Base-by-base conservation (phyloP, 306 rosid genomes). In the Dryas alaskensis region DNA sequence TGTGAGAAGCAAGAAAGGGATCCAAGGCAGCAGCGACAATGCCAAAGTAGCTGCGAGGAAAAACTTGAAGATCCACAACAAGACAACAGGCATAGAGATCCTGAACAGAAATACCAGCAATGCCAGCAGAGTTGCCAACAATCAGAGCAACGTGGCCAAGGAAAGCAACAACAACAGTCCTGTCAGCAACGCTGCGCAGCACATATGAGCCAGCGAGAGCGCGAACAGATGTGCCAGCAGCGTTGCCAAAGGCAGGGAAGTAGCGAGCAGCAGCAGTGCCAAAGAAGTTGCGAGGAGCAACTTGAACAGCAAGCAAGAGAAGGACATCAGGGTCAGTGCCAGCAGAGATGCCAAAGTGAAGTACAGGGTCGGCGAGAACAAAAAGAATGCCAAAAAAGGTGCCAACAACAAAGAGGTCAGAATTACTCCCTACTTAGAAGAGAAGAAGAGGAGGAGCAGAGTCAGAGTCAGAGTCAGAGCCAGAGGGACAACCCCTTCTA, bases 401-500 rank as follows among this genome's bases (percentile, higher is more conserved):
- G 63, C 16, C 10, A 10, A 27, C 63, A 25, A 59, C n/a, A 10
- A 16, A 8, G 10, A 55, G 31, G 10, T 9, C 60, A 3, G 60
- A 31, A 8, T 11, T 31, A 31, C 37, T 31, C 2, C 37, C 37
- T 1, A 31, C 37, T 31, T 31, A 22, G 22, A 84, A 27, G 31
- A 44, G 44, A 4, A 46, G 73, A 40, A 63, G 53, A 22, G 27
- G 59, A 7, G 73, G 46, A 63, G 31, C 50, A 72, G 19, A 37
- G 45, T 4, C 48, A 8, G 48, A 31, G 45, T 50, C 72, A 31
- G 60, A 66, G 50, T 25, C 37, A 10, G 43, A 71, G 73, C 16
- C 79, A 75, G 60, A 70, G 73, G 25, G 7, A 81, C 76, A 83
- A 83, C 49, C 87, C 87, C 7, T 86, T 68, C 70, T 77, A 76